Conservation (phyloP, 768 basidiomycete genomes). For the Boletus tylopilopsis region DNA sequence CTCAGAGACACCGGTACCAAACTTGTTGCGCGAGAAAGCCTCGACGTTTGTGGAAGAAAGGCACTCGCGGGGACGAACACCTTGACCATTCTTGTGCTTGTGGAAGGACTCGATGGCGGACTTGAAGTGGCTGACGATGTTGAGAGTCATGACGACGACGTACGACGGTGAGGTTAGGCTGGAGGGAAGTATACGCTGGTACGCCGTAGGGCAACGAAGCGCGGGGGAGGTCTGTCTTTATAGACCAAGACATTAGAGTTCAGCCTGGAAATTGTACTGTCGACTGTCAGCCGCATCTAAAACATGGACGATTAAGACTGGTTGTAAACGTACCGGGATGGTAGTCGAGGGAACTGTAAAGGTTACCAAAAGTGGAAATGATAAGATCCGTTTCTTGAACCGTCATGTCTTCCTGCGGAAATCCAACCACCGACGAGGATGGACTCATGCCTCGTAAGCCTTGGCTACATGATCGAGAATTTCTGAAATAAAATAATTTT, state of each 20-base stretch:
- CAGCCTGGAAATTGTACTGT: slow-evolving; percentile 3
- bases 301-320: background rate
- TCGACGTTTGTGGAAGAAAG: background rate
- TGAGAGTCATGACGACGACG: slow-evolving; percentile 11
- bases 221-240: slow-evolving; percentile 2
- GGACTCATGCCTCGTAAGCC: slow-evolving; percentile 68
- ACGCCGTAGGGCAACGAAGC: background rate
- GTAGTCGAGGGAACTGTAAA: too few species aligned
- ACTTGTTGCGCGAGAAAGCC: slow-evolving; percentile 4
- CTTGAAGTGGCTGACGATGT: slow-evolving; percentile 13
- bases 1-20: slow-evolving; percentile 1
- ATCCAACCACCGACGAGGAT: slow-evolving; percentile 56
- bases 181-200: background rate
- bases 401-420: slow-evolving; percentile 53
- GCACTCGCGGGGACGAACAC: background rate
- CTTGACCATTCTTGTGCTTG: slow-evolving; percentile 1
- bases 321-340: slow-evolving; percentile 2
- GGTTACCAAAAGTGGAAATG: slow-evolving; percentile 6
- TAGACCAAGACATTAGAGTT: slow-evolving; percentile 2
- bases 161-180: background rate
- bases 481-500: background rate
- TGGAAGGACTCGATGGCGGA: background rate
- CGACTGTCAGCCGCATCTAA: slow-evolving; percentile 14
- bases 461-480: background rate
- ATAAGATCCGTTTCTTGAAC: background rate